These are phyloP conservation scores for Pythium aristosporum DNA, from an alignment of 352 stramenopile genomes.

Conservation along the genomic window DNA sequence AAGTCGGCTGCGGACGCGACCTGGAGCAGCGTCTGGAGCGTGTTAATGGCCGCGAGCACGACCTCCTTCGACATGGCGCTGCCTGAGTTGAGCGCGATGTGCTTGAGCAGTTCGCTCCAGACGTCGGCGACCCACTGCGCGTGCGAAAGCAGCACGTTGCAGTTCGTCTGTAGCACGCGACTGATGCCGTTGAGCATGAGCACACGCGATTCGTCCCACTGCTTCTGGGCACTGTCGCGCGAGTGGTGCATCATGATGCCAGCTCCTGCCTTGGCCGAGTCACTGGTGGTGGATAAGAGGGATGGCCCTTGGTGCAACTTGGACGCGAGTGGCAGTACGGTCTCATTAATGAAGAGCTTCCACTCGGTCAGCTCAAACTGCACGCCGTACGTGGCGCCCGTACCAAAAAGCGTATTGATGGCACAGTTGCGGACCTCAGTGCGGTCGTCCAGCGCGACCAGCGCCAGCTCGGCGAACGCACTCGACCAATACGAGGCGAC, in stretches of 20 bases:
- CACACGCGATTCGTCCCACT: constrained; percentile 97
- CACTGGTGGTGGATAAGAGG: constrained; percentile 8
- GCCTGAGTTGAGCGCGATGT: constrained; percentile 54
- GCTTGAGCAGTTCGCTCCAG: constrained; percentile 60
- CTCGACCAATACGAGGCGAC: constrained; percentile 49
- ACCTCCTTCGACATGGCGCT: constrained; percentile 74
- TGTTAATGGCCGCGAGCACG: constrained; percentile 67
- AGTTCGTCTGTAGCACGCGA: constrained; percentile 90
- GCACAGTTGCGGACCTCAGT: constrained; percentile 96
- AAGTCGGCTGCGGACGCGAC: constrained; percentile 72
- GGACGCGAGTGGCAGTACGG: constrained; percentile 88
- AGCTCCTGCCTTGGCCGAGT: not conserved
- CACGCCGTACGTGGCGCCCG: constrained; percentile 92
- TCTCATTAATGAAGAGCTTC: constrained; percentile 92
- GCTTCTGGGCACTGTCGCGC: constrained; percentile 94
- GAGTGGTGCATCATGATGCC: constrained; percentile 93
- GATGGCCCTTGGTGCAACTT: constrained; percentile 50
- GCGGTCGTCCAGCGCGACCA: constrained; percentile 90
- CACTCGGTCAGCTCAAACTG: constrained; percentile 91
- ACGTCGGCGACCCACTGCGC: constrained; percentile 59
- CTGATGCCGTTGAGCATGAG: constrained; percentile 93
- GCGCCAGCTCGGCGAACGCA: constrained; percentile 79
- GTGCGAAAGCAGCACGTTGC: constrained; percentile 60
- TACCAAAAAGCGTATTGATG: constrained; percentile 98
- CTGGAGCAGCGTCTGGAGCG: constrained; percentile 81